Evolutionary conservation across 371 early-diverging fungal species (phyloP), one percentile per base, ranked within the genome.

Genomic region (Mucor piriformis): DNA sequence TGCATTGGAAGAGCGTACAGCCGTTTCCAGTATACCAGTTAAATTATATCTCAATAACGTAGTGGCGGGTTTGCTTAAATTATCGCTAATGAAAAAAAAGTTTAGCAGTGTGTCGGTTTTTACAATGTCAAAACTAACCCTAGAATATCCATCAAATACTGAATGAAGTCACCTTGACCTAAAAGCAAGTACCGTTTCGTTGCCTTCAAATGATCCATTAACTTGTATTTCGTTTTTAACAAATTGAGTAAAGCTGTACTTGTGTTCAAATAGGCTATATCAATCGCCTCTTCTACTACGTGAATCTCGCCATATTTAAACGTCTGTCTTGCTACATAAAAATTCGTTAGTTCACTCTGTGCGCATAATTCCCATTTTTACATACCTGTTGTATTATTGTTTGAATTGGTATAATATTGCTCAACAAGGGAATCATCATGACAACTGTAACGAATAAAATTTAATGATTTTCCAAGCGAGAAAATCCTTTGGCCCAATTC

Each of bases 81-180:
- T 83, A 16, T 73, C 60, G 44, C 84, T 82, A 60, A n/a, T 29
- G 23, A 42, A 42, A 29, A 48, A 12, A 20, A 16, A 20, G 13
- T 23, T 21, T 25, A 1, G 20, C 12, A 24, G 25, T 24, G 18
- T 46, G 3, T 21, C 21, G 6, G 21, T 43, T 3, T 42, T 58
- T 49, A n/a, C n/a, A n/a, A n/a, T n/a, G n/a, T 27, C 53, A 29
- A 25, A 27, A 61, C 74, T 59, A 82, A 92, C 89, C 90, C 88
- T 35, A 97, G 64, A 18, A 83, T 81, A 60, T 92, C 94, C 88
- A 96, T 89, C 34, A 98, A 70, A 51, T 86, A 84, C 60, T 92
- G 92, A 42, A 94, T 88, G 77, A 97, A 96, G 64, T 98, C 97
- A n/a, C 97, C 98, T 71, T 96, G 95, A 35, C 93, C 95, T 15